phyloP scores from a whole-genome alignment of 345 rosid species.

The Gynandropsis gynandra region DNA sequence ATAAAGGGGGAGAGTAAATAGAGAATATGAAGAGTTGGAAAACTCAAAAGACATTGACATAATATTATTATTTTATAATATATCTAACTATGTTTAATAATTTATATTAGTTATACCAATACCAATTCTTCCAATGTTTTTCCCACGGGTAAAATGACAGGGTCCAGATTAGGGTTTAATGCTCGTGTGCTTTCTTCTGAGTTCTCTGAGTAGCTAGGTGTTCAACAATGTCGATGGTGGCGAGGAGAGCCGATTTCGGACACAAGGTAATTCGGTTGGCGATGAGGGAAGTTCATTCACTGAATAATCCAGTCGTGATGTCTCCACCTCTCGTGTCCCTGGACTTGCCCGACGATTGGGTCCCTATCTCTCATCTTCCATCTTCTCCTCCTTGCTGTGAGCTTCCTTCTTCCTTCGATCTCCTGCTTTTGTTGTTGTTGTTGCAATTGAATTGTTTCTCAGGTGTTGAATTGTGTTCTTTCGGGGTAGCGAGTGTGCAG shows the following conservation, averaged over 20 bases:
- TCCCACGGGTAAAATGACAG: no score
- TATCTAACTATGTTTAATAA: no score
- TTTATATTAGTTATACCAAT: no score
- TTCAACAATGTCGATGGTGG: conserved; percentile 17
- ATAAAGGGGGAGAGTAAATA: no score
- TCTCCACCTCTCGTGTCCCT: conserved; percentile 77
- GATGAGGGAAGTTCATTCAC: conserved; percentile 23
- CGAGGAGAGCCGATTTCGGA: conserved; percentile 26
- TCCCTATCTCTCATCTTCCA: conserved; percentile 19
- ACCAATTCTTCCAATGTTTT: no score
- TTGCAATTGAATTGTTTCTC: neutral
- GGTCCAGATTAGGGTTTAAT: no score
- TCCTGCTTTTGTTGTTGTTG: conserved; percentile 8
- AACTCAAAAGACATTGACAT: no score
- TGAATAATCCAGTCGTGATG: conserved; percentile 39
- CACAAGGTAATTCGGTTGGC: conserved; percentile 18
- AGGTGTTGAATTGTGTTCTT: neutral
- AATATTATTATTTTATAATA: no score
- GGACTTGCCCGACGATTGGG: conserved; percentile 68
- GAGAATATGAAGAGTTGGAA: no score
- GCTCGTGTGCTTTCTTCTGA: no score
- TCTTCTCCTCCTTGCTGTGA: conserved; percentile 28
- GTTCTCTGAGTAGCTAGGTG: no score
- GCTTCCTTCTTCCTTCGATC: conserved; percentile 5
- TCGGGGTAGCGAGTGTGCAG: conserved; percentile 30